A percentile compares a stretch with the other conserved stretches of the same genome.
phyloP scores from a whole-genome alignment of 129 eudicot species.

The Logfia minima region DNA sequence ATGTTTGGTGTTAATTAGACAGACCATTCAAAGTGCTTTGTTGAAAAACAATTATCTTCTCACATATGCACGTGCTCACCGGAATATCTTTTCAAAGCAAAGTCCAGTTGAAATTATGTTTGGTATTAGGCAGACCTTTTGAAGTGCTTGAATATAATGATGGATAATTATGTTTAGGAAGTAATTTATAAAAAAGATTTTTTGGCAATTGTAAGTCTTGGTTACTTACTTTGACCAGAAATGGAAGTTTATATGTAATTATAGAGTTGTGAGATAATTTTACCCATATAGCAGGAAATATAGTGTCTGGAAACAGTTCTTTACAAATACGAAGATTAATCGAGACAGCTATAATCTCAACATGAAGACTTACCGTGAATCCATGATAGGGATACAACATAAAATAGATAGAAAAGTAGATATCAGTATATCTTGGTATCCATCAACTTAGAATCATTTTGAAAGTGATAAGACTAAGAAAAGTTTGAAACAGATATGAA shows the following conservation, averaged over 20 bases:
- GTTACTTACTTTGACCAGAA: no score
- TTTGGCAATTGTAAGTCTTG: not conserved
- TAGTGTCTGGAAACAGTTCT: not conserved
- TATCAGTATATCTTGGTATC: not conserved
- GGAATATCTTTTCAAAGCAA: not conserved
- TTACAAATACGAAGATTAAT: not conserved
- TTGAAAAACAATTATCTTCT: not conserved
- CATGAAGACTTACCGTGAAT: not conserved
- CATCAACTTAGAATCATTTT: not conserved
- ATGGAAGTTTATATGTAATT: no score
- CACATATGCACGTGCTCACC: not conserved
- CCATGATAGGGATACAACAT: not conserved
- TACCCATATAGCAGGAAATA: not conserved
- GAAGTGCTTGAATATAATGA: not conserved
- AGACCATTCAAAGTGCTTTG: conserved; percentile 29
- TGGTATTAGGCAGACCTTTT: not conserved
- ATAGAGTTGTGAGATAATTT: no score
- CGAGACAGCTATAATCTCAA: not conserved
- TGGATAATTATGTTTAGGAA: not conserved
- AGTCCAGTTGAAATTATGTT: not conserved
- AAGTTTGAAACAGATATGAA: not conserved
- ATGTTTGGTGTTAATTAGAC: conserved; percentile 24
- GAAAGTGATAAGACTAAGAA: not conserved
- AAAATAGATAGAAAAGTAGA: no score
- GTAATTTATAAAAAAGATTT: not conserved